Evolutionary conservation across 2,329 filamentous ascomycete species (phyloP).

Genomic region (Macrophomina phaseolina): DNA sequence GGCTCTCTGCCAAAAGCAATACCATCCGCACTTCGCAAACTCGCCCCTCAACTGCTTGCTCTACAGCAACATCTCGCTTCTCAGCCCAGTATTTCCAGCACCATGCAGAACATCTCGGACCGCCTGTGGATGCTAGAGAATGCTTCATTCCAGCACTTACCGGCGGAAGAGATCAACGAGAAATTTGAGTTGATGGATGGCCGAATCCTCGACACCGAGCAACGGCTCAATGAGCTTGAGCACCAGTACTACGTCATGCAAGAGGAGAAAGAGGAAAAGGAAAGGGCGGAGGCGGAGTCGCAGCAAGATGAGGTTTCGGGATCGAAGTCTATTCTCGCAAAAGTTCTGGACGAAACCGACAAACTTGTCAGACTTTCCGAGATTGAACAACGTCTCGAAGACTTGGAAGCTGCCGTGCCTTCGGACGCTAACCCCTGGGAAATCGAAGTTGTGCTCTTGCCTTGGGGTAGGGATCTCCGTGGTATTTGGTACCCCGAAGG

Average conservation of each 20-base stretch:
- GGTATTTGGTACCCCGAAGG: slow-evolving; percentile 59
- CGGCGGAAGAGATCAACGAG: slow-evolving; percentile 73
- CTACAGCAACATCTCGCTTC: slow-evolving; percentile 45
- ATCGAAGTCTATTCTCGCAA: slow-evolving; percentile 41
- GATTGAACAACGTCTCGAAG: slow-evolving; percentile 55
- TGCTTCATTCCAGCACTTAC: slow-evolving; percentile 68
- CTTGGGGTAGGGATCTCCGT: slow-evolving; percentile 64
- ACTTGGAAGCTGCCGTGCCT: slow-evolving; percentile 68
- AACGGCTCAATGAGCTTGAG: slow-evolving; percentile 51
- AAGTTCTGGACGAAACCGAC: not conserved
- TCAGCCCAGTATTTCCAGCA: slow-evolving; percentile 50
- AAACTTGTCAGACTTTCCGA: slow-evolving; percentile 43
- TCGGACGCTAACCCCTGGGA: slow-evolving; percentile 70
- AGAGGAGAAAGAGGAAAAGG: slow-evolving; percentile 41
- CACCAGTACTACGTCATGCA: slow-evolving; percentile 40
- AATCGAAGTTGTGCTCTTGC: slow-evolving; percentile 76
- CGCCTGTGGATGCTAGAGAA: slow-evolving; percentile 74
- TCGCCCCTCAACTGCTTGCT: slow-evolving; percentile 40
- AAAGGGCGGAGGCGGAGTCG: slow-evolving; percentile 1
- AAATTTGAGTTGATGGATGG: slow-evolving; percentile 70
- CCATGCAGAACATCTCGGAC: slow-evolving; percentile 65
- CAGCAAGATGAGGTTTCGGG: slow-evolving; percentile 13
- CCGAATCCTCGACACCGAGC: slow-evolving; percentile 72
- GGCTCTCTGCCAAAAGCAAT: not conserved
- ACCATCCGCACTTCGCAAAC: slow-evolving; percentile 35